Conservation (phyloP, 1,139 yeast species). For the Yamadazyma dendronema region DNA sequence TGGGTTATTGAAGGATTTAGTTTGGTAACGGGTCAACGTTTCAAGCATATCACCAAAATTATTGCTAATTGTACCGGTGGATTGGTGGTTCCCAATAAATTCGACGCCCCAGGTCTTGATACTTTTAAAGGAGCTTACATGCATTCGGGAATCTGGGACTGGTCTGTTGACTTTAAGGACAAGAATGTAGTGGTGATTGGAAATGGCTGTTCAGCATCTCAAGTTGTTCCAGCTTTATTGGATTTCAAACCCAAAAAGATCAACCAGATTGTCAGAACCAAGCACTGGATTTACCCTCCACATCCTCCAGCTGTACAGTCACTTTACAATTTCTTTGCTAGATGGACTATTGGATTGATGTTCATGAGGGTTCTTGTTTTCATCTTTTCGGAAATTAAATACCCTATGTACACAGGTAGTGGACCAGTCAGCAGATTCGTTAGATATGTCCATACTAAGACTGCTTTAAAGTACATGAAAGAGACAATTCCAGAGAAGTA, state of each 20-base stretch:
- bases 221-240: conserved; percentile 36
- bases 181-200: conserved; percentile 40
- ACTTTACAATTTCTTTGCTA: conserved; percentile 23
- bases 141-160: conserved; percentile 52
- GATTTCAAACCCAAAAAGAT: conserved; percentile 28
- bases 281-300: conserved; percentile 43
- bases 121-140: conserved; percentile 43
- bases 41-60: conserved; percentile 28
- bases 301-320: conserved; percentile 23
- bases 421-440: conserved; percentile 26
- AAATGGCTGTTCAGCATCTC: conserved; percentile 47
- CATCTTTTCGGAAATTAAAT: conserved; percentile 30
- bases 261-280: conserved; percentile 36
- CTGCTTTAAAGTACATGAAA: conserved; percentile 29
- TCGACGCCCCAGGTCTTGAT: conserved; percentile 36
- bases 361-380: conserved; percentile 30
- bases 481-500: conserved; percentile 31
- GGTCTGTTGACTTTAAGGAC: conserved; percentile 33
- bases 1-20: conserved; percentile 39
- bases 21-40: conserved; percentile 30
- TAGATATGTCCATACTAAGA: conserved; percentile 23
- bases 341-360: conserved; percentile 23
- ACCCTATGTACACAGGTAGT: conserved; percentile 36
- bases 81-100: conserved; percentile 34
- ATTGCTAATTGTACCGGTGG: conserved; percentile 39